phyloP scores from a whole-genome alignment of 441 rosid genomes.

The Corymbia calophylla region DNA sequence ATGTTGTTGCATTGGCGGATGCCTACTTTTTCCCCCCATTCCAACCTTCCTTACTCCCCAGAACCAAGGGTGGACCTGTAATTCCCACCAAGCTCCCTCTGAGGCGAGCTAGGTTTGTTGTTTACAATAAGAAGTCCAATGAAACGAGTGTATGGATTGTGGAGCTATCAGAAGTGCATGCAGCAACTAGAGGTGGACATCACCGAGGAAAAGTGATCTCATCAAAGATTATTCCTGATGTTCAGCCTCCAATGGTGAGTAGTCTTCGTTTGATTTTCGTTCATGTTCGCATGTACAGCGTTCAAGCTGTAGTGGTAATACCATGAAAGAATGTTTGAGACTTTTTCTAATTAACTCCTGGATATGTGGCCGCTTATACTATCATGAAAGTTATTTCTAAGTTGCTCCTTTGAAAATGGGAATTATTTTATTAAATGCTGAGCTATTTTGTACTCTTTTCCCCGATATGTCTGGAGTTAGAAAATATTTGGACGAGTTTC shows the following conservation, averaged over 20 bases:
- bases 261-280: not conserved
- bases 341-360: not conserved
- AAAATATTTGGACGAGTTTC: not conserved
- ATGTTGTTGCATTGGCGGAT: slow-evolving; percentile 80
- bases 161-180: slow-evolving; percentile 80
- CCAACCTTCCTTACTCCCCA: slow-evolving; percentile 75
- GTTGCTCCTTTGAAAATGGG: not conserved
- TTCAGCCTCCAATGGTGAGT: slow-evolving; percentile 85
- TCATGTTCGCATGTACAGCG: not conserved
- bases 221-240: slow-evolving; percentile 60
- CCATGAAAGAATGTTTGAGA: not conserved
- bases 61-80: slow-evolving; percentile 69
- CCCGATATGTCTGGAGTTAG: not conserved
- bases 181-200: slow-evolving; percentile 82
- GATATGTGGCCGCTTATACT: not conserved
- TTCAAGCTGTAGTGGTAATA: not conserved
- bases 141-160: slow-evolving; percentile 81
- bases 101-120: slow-evolving; percentile 67
- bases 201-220: slow-evolving; percentile 85
- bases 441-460: not conserved
- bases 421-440: not conserved
- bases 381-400: not conserved
- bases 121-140: slow-evolving; percentile 71
- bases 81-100: slow-evolving; percentile 80
- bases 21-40: slow-evolving; percentile 90